Evolutionary conservation across 139 green algal species (phyloP).

Genomic region (Micromonas commoda): DNA sequence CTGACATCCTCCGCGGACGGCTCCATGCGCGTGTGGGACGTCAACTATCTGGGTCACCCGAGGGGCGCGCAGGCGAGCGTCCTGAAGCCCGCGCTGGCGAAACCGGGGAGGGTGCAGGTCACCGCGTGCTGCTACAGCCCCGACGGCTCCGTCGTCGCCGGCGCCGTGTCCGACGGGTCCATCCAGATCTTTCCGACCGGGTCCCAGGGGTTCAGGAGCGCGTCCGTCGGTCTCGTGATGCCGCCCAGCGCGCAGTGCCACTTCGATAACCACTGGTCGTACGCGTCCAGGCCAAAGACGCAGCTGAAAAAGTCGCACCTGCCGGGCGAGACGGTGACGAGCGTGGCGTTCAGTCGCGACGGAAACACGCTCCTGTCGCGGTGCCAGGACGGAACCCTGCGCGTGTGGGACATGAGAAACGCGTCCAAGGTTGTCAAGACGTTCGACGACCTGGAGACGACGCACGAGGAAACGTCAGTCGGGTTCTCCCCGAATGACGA

Average conservation of each 20-base stretch:
- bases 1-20: constrained; percentile 78
- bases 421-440: constrained; percentile 61
- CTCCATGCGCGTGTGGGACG: constrained; percentile 75
- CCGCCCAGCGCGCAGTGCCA: constrained; percentile 19
- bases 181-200: constrained; percentile 34
- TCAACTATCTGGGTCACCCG: constrained; percentile 28
- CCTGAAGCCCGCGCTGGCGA: constrained; percentile 40
- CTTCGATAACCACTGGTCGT: constrained; percentile 26
- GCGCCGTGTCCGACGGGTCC: constrained; percentile 76
- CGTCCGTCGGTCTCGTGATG: constrained; percentile 10
- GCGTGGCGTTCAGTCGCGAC: constrained; percentile 66
- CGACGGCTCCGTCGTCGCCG: constrained; percentile 68
- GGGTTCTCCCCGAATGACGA: constrained; percentile 78
- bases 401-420: constrained; percentile 72
- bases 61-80: constrained; percentile 54
- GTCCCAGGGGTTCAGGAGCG: neutral
- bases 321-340: constrained; percentile 59
- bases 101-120: constrained; percentile 59
- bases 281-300: neutral
- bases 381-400: constrained; percentile 73
- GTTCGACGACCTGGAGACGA: constrained; percentile 55
- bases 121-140: constrained; percentile 65
- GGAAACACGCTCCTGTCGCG: constrained; percentile 63
- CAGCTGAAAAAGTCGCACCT: constrained; percentile 28
- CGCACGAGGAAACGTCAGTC: constrained; percentile 40